Conservation (phyloP, 176 grass and related monocot species). For the Oryza meyeriana region DNA sequence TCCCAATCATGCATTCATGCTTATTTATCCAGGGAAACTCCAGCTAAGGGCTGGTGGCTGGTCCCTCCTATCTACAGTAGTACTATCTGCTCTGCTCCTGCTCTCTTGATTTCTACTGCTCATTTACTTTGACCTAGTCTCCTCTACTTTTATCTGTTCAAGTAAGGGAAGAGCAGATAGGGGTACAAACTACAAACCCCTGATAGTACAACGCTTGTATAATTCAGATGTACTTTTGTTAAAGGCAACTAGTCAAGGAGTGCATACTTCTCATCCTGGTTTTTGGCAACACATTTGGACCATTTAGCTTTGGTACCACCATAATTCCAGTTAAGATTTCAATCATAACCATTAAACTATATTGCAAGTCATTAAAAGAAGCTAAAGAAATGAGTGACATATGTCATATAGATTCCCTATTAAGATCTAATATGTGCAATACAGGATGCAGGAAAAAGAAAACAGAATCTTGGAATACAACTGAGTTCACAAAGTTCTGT, state of each 20-base stretch:
- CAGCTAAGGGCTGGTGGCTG: slow-evolving; percentile 38
- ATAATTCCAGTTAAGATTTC: slow-evolving; percentile 14
- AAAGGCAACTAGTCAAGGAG: neutral
- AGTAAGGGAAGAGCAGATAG: neutral
- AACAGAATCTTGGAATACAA: neutral
- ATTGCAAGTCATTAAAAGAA: neutral
- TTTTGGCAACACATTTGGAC: slow-evolving; percentile 1
- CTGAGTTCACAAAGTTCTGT: neutral
- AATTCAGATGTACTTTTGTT: neutral
- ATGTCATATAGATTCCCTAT: neutral
- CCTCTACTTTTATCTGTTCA: neutral
- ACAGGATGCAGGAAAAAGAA: neutral
- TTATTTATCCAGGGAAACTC: slow-evolving; percentile 41
- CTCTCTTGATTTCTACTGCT: slow-evolving; percentile 13
- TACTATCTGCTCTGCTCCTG: slow-evolving; percentile 28
- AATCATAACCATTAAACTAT: neutral
- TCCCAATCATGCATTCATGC: slow-evolving; percentile 47
- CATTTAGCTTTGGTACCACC: neutral
- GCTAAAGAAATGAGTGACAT: neutral
- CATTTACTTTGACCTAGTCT: slow-evolving; percentile 23
- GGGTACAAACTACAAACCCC: neutral
- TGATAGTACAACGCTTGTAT: neutral
- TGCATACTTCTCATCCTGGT: neutral
- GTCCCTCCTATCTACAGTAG: slow-evolving; percentile 37
- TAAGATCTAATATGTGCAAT: neutral